A percentile compares a stretch with the other conserved stretches of the same genome.
phyloP scores from a whole-genome alignment of 2,329 filamentous ascomycete species.

The Drechslerella coelobrocha region DNA sequence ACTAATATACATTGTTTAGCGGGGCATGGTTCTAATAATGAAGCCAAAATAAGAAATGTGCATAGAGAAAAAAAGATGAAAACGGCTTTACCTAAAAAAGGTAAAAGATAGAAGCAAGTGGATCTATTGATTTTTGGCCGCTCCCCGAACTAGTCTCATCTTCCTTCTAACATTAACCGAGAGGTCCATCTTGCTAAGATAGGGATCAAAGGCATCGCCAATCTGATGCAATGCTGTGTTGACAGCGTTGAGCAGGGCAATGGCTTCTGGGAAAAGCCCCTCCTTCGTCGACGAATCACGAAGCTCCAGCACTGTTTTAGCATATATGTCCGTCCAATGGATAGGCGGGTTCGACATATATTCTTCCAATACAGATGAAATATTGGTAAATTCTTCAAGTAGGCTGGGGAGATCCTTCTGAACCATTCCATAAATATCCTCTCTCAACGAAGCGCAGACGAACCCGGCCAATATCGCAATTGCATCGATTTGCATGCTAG shows the following conservation, averaged over 20 bases:
- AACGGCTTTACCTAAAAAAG: too few species aligned
- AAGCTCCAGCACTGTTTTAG: slow-evolving; percentile 27
- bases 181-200: slow-evolving; percentile 22
- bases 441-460: slow-evolving; percentile 51
- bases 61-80: neutral
- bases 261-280: slow-evolving; percentile 29
- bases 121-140: slow-evolving; percentile 5
- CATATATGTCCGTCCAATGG: slow-evolving; percentile 54
- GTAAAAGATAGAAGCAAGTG: neutral
- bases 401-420: slow-evolving; percentile 52
- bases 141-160: slow-evolving; percentile 21
- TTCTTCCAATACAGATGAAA: slow-evolving; percentile 50
- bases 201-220: slow-evolving; percentile 36
- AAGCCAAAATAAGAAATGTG: neutral
- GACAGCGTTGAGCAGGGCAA: slow-evolving; percentile 13
- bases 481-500: slow-evolving; percentile 53
- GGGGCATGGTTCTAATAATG: neutral
- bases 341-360: slow-evolving; percentile 53
- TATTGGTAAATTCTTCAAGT: slow-evolving; percentile 52
- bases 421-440: slow-evolving; percentile 54
- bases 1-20: slow-evolving; percentile 11
- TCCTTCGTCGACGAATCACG: slow-evolving; percentile 16
- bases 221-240: slow-evolving; percentile 26
- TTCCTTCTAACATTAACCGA: slow-evolving; percentile 30
- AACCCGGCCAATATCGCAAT: slow-evolving; percentile 50